Evolutionary conservation across 768 basidiomycete genomes (phyloP).

Genomic region (Termitomyces sp.): DNA sequence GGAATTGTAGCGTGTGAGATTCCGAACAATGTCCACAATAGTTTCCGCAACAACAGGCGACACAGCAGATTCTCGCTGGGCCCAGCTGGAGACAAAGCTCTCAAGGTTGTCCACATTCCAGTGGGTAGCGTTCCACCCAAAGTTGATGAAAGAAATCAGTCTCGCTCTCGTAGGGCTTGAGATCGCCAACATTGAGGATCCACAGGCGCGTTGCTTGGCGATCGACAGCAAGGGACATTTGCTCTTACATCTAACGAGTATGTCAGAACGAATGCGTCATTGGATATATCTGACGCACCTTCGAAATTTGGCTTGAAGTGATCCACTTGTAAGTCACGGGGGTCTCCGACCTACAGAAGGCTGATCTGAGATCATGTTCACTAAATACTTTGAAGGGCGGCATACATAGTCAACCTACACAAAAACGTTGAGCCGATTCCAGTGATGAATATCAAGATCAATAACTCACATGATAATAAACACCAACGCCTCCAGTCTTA

Average conservation of each 20-base stretch:
- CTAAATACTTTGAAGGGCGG: not conserved
- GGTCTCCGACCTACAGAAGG: constrained; percentile 66
- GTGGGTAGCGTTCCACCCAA: constrained; percentile 55
- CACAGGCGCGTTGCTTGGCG: constrained; percentile 58
- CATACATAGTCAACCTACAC: constrained; percentile 46
- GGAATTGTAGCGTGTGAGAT: constrained; percentile 54
- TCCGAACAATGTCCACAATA: constrained; percentile 52
- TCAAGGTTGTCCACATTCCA: constrained; percentile 56
- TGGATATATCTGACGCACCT: constrained; percentile 27
- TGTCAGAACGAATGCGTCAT: not conserved
- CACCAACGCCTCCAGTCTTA: constrained; percentile 64
- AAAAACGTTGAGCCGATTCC: constrained; percentile 1
- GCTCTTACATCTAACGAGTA: constrained; percentile 50
- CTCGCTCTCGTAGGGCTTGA: constrained; percentile 72
- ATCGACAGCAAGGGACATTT: constrained; percentile 63
- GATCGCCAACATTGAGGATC: constrained; percentile 75
- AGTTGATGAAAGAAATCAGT: constrained; percentile 66
- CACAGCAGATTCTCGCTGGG: constrained; percentile 60
- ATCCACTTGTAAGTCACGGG: constrained; percentile 75
- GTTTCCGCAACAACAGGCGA: constrained; percentile 33
- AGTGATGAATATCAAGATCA: not conserved
- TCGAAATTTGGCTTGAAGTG: constrained; percentile 50
- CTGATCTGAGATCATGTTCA: too few species aligned
- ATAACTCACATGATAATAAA: constrained; percentile 59
- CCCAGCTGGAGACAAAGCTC: constrained; percentile 55